Evolutionary conservation across 129 eudicot species (phyloP).

Genomic region (Chrysanthemum lavandulifolium): DNA sequence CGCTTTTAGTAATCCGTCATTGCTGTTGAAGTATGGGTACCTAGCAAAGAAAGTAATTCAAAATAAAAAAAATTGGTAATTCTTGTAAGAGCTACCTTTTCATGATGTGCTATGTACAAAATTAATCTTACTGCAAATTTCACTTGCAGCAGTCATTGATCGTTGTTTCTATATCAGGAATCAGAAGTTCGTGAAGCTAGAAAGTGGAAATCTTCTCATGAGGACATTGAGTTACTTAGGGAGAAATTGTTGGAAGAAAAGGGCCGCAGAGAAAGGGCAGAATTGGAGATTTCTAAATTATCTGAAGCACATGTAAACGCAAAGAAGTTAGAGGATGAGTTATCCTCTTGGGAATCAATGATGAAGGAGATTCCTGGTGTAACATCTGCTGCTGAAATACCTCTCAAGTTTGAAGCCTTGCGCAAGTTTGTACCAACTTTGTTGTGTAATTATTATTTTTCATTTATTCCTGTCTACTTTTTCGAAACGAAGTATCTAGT

Average conservation of each 20-base stretch:
- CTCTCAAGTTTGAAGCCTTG: slow-evolving; percentile 65
- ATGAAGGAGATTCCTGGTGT: slow-evolving; percentile 83
- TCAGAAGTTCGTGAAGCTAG: slow-evolving; percentile 93
- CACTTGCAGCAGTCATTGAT: slow-evolving; percentile 3
- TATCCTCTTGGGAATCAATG: slow-evolving; percentile 70
- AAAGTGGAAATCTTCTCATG: slow-evolving; percentile 73
- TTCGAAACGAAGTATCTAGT: background rate
- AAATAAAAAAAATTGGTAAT: no score
- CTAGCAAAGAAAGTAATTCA: no score
- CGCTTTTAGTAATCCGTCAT: no score
- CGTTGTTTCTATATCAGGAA: slow-evolving; percentile 52
- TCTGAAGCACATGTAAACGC: slow-evolving; percentile 54
- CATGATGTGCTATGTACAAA: background rate
- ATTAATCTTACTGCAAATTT: background rate
- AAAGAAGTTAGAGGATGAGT: slow-evolving; percentile 71
- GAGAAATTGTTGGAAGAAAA: slow-evolving; percentile 85
- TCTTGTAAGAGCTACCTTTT: no score
- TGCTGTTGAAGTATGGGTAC: no score
- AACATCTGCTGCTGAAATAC: slow-evolving; percentile 74
- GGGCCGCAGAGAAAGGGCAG: slow-evolving; percentile 77
- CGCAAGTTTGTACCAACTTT: slow-evolving; percentile 58
- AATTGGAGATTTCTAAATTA: slow-evolving; percentile 54
- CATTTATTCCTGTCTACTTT: slow-evolving; percentile 13
- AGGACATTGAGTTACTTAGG: slow-evolving; percentile 69
- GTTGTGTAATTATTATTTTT: slow-evolving; percentile 8